Evolutionary conservation across 1,284 basidiomycete species (phyloP).

Genomic region (Veloboletus limbatus): DNA sequence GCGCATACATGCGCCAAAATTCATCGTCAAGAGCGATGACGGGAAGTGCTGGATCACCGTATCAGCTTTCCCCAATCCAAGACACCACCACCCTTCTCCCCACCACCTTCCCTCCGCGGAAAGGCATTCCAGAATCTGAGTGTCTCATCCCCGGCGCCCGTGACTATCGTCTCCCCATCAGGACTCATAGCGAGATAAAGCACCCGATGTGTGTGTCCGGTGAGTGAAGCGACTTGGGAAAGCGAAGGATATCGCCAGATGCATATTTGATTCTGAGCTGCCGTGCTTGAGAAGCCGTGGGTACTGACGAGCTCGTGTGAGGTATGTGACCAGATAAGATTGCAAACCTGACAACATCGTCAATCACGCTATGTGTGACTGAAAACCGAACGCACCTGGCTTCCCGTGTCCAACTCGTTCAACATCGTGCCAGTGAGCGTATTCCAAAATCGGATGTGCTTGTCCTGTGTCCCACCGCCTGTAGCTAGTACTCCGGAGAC

Average conservation of each 20-base stretch:
- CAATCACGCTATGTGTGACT: slow-evolving; percentile 1
- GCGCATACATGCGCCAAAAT: slow-evolving; percentile 9
- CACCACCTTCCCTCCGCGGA: slow-evolving; percentile 56
- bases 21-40: not conserved
- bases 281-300: slow-evolving; percentile 93
- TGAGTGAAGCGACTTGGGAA: slow-evolving; percentile 91
- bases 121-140: slow-evolving; percentile 96
- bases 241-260: slow-evolving; percentile 97
- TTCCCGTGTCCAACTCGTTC: slow-evolving; percentile 87
- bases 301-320: slow-evolving; percentile 98
- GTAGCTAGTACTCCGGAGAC: slow-evolving; percentile 88
- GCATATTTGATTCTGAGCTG: slow-evolving; percentile 96
- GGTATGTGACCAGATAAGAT: slow-evolving; percentile 93
- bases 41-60: slow-evolving; percentile 17
- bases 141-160: slow-evolving; percentile 97
- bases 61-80: slow-evolving; percentile 30
- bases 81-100: slow-evolving; percentile 42
- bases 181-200: slow-evolving; percentile 97
- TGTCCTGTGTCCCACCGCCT: slow-evolving; percentile 97
- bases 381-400: slow-evolving; percentile 62
- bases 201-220: slow-evolving; percentile 93
- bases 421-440: slow-evolving; percentile 83
- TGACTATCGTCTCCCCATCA: slow-evolving; percentile 96
- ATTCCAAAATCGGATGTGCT: slow-evolving; percentile 98
- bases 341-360: slow-evolving; percentile 73